phyloP scores from a whole-genome alignment of 345 rosid genomes.

The Eucalyptus lansdowneana region DNA sequence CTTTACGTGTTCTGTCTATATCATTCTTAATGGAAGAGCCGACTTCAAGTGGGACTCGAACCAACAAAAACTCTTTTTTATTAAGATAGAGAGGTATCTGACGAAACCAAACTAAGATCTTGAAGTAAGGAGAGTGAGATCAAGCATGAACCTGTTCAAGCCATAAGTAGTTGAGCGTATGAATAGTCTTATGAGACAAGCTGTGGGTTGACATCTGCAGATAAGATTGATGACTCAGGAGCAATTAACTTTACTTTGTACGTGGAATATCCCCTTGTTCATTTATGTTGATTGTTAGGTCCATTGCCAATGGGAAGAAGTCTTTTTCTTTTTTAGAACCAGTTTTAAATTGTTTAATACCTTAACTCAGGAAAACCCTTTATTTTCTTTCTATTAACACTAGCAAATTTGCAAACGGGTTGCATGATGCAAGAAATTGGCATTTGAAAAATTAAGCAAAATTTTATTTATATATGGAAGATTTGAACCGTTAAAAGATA shows the following conservation, averaged over 20 bases:
- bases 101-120: background rate
- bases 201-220: background rate
- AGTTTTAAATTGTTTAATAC: background rate
- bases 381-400: background rate
- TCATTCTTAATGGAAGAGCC: background rate
- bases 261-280: background rate
- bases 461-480: background rate
- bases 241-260: background rate
- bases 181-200: background rate
- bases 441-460: background rate
- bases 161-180: accelerated
- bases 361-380: background rate
- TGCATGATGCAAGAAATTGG: background rate
- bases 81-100: background rate
- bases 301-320: background rate
- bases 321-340: background rate
- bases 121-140: background rate
- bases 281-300: background rate
- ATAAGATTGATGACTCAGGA: background rate
- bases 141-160: background rate
- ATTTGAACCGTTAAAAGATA: background rate
- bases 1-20: background rate
- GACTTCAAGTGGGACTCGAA: background rate
- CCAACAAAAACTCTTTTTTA: background rate
- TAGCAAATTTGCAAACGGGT: background rate